Percentiles rank a stretch among this genome's conserved stretches.
These are phyloP conservation scores for Aureoboletus auriporus DNA, from an alignment of 768 basidiomycete species.

Conservation along the genomic window DNA sequence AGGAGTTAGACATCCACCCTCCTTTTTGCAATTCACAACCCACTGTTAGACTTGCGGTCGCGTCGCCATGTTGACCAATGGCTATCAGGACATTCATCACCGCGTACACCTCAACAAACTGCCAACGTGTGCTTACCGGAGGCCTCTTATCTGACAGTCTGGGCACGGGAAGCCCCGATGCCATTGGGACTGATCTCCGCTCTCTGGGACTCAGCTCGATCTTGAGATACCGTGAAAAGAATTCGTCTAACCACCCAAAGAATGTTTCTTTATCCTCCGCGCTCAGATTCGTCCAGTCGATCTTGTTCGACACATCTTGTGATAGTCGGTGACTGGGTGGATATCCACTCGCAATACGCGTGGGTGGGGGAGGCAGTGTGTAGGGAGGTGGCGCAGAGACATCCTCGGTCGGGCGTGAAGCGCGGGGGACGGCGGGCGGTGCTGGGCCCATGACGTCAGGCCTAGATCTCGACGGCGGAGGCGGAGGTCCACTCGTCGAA, in stretches of 20 bases:
- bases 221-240: conserved; percentile 51
- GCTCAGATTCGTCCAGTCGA: conserved; percentile 71
- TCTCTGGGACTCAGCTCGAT: conserved; percentile 18
- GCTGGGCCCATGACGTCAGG: conserved; percentile 7
- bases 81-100: conserved; percentile 11
- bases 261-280: conserved; percentile 66
- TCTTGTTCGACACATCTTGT: conserved; percentile 17
- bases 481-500: conserved; percentile 20
- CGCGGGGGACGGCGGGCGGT: conserved; percentile 10
- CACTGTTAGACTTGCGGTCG: conserved; percentile 14
- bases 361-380: conserved; percentile 25
- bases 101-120: not conserved
- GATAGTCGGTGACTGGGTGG: conserved; percentile 11
- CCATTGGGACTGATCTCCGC: not conserved
- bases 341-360: conserved; percentile 24
- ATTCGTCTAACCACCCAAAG: conserved; percentile 80
- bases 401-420: conserved; percentile 11
- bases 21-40: not conserved
- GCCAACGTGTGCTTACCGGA: conserved; percentile 16
- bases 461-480: conserved; percentile 33
- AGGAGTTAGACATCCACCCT: conserved; percentile 2
- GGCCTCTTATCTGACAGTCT: not conserved
- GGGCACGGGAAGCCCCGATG: not conserved
- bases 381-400: conserved; percentile 9
- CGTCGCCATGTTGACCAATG: conserved; percentile 17